Evolutionary conservation across 106 monocot species (phyloP).

Genomic region (Apostasia ramifera): DNA sequence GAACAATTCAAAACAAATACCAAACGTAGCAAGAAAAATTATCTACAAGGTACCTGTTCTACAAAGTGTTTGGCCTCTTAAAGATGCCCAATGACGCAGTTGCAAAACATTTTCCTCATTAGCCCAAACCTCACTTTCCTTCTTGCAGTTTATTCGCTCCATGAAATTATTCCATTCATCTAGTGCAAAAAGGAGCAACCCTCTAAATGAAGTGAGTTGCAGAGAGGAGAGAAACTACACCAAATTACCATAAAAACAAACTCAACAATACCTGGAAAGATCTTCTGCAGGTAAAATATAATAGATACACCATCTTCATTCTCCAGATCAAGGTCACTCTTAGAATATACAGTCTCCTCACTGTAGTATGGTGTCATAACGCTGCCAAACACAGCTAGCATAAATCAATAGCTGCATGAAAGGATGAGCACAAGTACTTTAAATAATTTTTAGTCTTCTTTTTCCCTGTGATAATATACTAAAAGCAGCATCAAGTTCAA

Average conservation of each 20-base stretch:
- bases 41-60: slow-evolving; percentile 63
- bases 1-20: not conserved
- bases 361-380: slow-evolving; percentile 98
- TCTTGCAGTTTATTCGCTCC: slow-evolving; percentile 90
- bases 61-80: slow-evolving; percentile 89
- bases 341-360: slow-evolving; percentile 96
- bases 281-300: slow-evolving; percentile 95
- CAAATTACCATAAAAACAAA: slow-evolving; percentile 7
- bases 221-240: too few species aligned
- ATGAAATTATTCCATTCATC: slow-evolving; percentile 99
- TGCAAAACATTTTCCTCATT: slow-evolving; percentile 98
- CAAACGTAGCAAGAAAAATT: not conserved
- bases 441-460: not conserved
- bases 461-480: too few species aligned
- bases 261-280: slow-evolving; percentile 68
- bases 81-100: slow-evolving; percentile 96
- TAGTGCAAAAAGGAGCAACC: slow-evolving; percentile 11
- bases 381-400: slow-evolving; percentile 33
- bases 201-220: not conserved
- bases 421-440: not conserved
- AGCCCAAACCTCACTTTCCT: slow-evolving; percentile 79
- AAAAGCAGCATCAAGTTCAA: too few species aligned
- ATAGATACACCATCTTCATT: slow-evolving; percentile 99
- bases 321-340: slow-evolving; percentile 93
- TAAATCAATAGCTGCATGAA: not conserved